phyloP scores from a whole-genome alignment of 2,329 filamentous ascomycete genomes.

The Tolypocladium guangdongense region DNA sequence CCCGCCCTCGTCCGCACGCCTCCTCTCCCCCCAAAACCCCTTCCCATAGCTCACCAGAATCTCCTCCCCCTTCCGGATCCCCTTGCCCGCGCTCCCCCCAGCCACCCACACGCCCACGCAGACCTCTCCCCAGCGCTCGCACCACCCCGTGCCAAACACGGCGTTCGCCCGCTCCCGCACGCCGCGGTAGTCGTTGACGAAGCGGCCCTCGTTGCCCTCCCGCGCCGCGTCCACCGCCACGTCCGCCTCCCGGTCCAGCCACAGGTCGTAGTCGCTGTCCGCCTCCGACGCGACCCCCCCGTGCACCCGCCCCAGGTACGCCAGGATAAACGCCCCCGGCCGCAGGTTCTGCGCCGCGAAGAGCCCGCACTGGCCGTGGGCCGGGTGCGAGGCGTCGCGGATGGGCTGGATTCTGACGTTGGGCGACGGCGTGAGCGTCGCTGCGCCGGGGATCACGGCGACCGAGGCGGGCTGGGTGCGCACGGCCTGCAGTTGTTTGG shows the following conservation, averaged over 20 bases:
- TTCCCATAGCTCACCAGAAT: constrained; percentile 57
- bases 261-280: constrained; percentile 50
- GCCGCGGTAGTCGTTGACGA: constrained; percentile 57
- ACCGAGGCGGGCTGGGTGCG: constrained; percentile 14
- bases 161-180: constrained; percentile 42
- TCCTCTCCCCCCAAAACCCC: constrained; percentile 48
- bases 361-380: constrained; percentile 46
- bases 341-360: constrained; percentile 44
- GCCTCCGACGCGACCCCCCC: constrained; percentile 10
- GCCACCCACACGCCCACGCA: constrained; percentile 50
- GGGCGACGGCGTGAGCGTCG: constrained; percentile 32
- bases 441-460: constrained; percentile 13
- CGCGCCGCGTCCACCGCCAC: constrained; percentile 49
- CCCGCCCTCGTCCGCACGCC: constrained; percentile 4
- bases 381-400: constrained; percentile 39
- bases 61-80: constrained; percentile 45
- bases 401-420: constrained; percentile 46
- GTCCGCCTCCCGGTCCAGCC: constrained; percentile 44
- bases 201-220: constrained; percentile 52
- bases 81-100: constrained; percentile 15
- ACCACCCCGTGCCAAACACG: constrained; percentile 50
- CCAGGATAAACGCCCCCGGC: constrained; percentile 46
- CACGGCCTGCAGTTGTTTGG: constrained; percentile 28
- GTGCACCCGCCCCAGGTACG: constrained; percentile 51
- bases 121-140: constrained; percentile 35